Percentiles rank a stretch among this genome's conserved stretches.
Evolutionary conservation across 2,329 filamentous ascomycete species (phyloP).

Genomic region (Ophiobolus disseminans): DNA sequence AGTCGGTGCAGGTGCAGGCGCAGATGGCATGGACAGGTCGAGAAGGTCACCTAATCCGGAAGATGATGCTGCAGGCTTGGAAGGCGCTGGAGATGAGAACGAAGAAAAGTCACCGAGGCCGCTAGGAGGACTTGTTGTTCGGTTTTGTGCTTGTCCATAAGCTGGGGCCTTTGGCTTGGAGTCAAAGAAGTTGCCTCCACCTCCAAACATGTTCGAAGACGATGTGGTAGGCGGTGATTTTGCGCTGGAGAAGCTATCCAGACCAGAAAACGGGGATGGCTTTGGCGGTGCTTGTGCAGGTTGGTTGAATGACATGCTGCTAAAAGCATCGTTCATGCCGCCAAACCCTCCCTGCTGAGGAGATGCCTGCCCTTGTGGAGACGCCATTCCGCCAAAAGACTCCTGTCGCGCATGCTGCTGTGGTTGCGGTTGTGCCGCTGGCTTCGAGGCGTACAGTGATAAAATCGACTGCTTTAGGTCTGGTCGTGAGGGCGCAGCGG

Average conservation of each 20-base stretch:
- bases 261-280: slow-evolving; percentile 69
- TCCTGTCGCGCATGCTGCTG: slow-evolving; percentile 62
- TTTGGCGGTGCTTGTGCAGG: slow-evolving; percentile 56
- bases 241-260: slow-evolving; percentile 60
- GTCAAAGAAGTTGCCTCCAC: slow-evolving; percentile 86
- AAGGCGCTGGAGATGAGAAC: slow-evolving; percentile 61
- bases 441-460: slow-evolving; percentile 88
- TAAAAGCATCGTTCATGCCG: slow-evolving; percentile 82
- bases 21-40: slow-evolving; percentile 64
- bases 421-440: slow-evolving; percentile 65
- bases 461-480: slow-evolving; percentile 97
- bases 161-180: slow-evolving; percentile 64
- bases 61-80: slow-evolving; percentile 58
- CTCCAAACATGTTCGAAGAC: slow-evolving; percentile 58
- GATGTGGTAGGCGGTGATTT: slow-evolving; percentile 51
- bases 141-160: slow-evolving; percentile 52
- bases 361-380: slow-evolving; percentile 47
- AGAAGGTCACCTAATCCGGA: slow-evolving; percentile 76
- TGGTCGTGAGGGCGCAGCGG: slow-evolving; percentile 74
- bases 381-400: slow-evolving; percentile 57
- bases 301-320: slow-evolving; percentile 67
- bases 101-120: slow-evolving; percentile 70
- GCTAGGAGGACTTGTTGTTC: slow-evolving; percentile 62
- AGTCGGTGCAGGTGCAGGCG: slow-evolving; percentile 38
- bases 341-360: slow-evolving; percentile 60